Evolutionary conservation across 2,329 filamentous ascomycete genomes (phyloP), one percentile per base, ranked within the genome.

Genomic region (Nemania sp.): DNA sequence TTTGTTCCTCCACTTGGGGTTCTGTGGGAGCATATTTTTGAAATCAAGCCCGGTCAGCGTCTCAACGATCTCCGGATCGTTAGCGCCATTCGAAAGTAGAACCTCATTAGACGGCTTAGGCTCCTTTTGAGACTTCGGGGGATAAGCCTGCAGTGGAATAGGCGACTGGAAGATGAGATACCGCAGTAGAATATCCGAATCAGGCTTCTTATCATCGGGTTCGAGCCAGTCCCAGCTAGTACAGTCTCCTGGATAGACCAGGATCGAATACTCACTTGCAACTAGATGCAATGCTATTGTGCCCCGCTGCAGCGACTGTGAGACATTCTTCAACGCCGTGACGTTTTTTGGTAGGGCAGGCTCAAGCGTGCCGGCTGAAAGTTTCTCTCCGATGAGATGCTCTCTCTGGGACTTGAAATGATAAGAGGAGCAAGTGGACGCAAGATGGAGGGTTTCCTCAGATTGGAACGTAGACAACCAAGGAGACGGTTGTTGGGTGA

Each of bases 181-280:
- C 25, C 64, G 63, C 40, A 74, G 60, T 21, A 59, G 42, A 25
- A 54, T 54, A 29, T 65, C 58, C 5, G 64, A 45, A 1, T 51
- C 48, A 11, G 34, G 18, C 9, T 59, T 60, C 32, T 62, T 57
- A 4, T 47, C 15, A 29, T 66, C 57, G 15, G 57, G 49, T 7
- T 51, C 49, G 11, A 74, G 59, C 29, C 50, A 54, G 25, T 62
- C 48, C 72, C 72, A 74, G 13, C 43, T 57, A 21, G 63, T 42
- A 46, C 64, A 70, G 9, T 61, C 50, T 17, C 54, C 52, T 34
- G 72, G 69, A 53, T 72, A 74, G 3, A 73, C 63, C 6, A 74
- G 58, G 18, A 74, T 70, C 3, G 72, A 73, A 57, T 68, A 73
- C 6, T 68, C 62, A 17, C 50, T 45, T 13, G 66, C 58, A 29